These are phyloP conservation scores for Arabidopsis arenosa DNA, from an alignment of 345 rosid species.

Conservation along the genomic window DNA sequence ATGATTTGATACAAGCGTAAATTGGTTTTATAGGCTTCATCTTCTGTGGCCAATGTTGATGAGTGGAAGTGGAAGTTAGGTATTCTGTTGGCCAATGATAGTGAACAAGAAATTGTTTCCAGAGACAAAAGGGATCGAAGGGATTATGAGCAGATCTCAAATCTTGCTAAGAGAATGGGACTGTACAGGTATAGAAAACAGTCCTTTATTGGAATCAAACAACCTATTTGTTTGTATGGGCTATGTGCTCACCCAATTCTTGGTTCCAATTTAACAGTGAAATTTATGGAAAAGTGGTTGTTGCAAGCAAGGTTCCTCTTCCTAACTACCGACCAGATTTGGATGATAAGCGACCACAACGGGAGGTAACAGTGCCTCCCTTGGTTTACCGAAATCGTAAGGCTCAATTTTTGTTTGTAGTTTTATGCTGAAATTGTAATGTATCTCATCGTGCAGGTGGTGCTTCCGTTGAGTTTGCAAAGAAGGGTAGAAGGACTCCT, in stretches of 20 bases:
- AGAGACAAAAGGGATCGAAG: constrained; percentile 93
- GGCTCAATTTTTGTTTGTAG: neutral
- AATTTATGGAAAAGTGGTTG: constrained; percentile 92
- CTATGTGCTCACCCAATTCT: neutral
- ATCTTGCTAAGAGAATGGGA: constrained; percentile 91
- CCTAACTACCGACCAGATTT: constrained; percentile 97
- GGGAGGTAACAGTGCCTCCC: constrained; percentile 69
- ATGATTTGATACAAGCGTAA: constrained; percentile 1
- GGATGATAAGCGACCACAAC: constrained; percentile 98
- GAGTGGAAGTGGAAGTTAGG: constrained; percentile 99
- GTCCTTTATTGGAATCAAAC: neutral
- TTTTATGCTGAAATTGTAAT: constrained; percentile 30
- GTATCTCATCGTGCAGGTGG: constrained; percentile 59
- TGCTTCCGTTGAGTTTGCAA: constrained; percentile 83
- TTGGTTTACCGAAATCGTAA: constrained; percentile 26
- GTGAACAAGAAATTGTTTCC: constrained; percentile 85
- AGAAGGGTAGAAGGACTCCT: constrained; percentile 94
- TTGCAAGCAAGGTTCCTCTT: constrained; percentile 94
- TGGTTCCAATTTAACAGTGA: constrained; percentile 54
- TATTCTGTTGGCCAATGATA: constrained; percentile 69
- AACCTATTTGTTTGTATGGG: neutral
- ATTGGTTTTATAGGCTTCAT: constrained; percentile 73
- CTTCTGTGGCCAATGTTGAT: constrained; percentile 88
- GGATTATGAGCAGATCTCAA: constrained; percentile 91
- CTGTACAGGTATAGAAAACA: constrained; percentile 61